Evolutionary conservation across 2,329 filamentous ascomycete species (phyloP).

Genomic region (Graphilbum sp.): DNA sequence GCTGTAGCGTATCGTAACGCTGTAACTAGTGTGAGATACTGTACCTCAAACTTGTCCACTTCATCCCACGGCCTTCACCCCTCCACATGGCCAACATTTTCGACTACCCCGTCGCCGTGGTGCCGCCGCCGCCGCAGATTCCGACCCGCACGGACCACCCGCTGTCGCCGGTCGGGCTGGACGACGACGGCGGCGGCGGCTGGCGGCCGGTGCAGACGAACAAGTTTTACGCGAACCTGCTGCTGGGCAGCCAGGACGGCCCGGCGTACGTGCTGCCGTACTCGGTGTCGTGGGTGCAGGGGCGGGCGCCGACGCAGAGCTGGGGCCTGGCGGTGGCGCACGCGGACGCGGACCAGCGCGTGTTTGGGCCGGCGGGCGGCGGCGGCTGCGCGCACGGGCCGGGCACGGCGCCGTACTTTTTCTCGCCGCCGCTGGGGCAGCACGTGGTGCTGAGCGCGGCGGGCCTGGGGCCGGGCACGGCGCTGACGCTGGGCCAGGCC

Average conservation of each 20-base stretch:
- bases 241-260: conserved; percentile 53
- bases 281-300: conserved; percentile 50
- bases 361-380: conserved; percentile 35
- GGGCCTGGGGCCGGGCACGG: conserved; percentile 49
- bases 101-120: conserved; percentile 33
- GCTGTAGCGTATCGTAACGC: no score
- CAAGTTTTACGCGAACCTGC: conserved; percentile 71
- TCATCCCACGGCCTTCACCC: no score
- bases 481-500: conserved; percentile 33
- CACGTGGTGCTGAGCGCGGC: conserved; percentile 64
- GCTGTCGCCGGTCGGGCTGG: conserved; percentile 34
- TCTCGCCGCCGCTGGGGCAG: conserved; percentile 69
- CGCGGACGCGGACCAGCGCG: conserved; percentile 48
- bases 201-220: conserved; percentile 49
- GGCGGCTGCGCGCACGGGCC: background rate
- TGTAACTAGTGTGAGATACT: no score
- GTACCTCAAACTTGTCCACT: no score
- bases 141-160: conserved; percentile 37
- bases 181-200: conserved; percentile 11
- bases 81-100: conserved; percentile 32
- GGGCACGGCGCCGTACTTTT: conserved; percentile 45
- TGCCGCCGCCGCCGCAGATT: conserved; percentile 32
- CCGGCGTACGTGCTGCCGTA: conserved; percentile 65
- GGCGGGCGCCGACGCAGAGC: conserved; percentile 42
- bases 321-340: conserved; percentile 71